A percentile compares a stretch with the other conserved stretches of the same genome.
Conservation (phyloP, 2,329 filamentous ascomycete species). For the Parastagonospora avenae region DNA sequence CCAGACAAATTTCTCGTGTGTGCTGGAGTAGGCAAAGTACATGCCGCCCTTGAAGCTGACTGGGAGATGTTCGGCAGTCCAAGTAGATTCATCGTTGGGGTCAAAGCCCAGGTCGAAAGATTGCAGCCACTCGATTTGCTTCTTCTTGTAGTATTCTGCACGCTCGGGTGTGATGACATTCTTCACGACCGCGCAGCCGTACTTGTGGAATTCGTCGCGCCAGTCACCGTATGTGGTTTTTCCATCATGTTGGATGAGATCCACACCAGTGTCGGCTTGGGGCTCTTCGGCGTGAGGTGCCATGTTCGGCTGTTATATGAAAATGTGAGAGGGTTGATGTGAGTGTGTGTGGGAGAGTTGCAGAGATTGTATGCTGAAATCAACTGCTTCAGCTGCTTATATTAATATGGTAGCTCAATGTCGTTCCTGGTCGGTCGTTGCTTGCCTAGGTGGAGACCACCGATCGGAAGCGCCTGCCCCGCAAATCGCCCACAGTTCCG, state of each 20-base stretch:
- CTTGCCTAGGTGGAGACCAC: too few species aligned
- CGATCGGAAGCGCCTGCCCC: too few species aligned
- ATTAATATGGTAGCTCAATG: too few species aligned
- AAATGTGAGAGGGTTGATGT: neutral
- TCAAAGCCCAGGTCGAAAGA: conserved; percentile 51
- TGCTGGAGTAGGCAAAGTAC: conserved; percentile 47
- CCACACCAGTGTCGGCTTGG: conserved; percentile 19
- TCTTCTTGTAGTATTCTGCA: conserved; percentile 49
- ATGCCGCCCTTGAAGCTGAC: conserved; percentile 52
- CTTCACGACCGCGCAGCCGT: conserved; percentile 52
- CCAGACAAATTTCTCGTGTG: conserved; percentile 51
- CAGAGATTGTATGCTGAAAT: too few species aligned
- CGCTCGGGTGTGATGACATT: conserved; percentile 46
- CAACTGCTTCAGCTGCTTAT: too few species aligned
- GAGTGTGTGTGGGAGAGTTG: too few species aligned
- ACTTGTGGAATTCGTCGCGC: conserved; percentile 43
- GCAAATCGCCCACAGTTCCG: too few species aligned
- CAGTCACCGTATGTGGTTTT: conserved; percentile 11
- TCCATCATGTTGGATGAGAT: conserved; percentile 19
- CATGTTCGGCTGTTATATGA: conserved; percentile 8
- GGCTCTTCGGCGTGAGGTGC: conserved; percentile 23
- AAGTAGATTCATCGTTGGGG: conserved; percentile 39
- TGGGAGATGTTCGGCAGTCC: conserved; percentile 46
- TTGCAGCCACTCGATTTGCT: conserved; percentile 51
- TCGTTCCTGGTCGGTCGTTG: too few species aligned